Evolutionary conservation across 2,329 filamentous ascomycete species (phyloP), one percentile per base, ranked within the genome.

Genomic region (Sclerotinia sclerotiorum): DNA sequence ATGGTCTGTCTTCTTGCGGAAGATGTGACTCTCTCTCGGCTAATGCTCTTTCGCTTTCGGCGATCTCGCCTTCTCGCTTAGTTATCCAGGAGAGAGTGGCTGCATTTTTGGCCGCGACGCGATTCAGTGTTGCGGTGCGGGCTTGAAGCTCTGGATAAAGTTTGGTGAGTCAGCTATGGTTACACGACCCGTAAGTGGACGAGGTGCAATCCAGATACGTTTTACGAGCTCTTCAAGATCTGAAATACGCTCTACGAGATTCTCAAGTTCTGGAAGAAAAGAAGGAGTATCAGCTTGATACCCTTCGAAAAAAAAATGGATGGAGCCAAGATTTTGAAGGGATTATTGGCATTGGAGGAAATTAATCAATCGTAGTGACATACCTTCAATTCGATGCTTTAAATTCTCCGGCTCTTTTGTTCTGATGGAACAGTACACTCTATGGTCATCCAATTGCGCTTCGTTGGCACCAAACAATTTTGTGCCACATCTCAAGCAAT

Each of bases 401-500:
- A 66, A 24, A 39, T 15, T 66, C 17, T 66, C 51, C 1, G 64
- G 54, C 6, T 66, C 51, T 66, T 35, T 66, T 5, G 64, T 66
- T 51, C 64, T 66, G 5, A 58, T 29, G 21, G 52, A n/a, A 5
- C 64, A 66, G n/a, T 35, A 58, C 21, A 11, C 52, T 49, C 42
- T 58, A 32, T 67, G 65, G 7, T 62, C 65, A 29, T 62, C 19
- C 52, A 67, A 35, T 54, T 68, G 58, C 11, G 35, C 27, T 6
- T n/a, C 39, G 27, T 35, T 65, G 27, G 24, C 29, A 57, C 51
- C 52, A 48, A 44, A 17, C 54, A 57, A 21, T 27, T 39, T 39
- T n/a, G 54, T 67, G 3, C 63, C 63, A 56, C 68, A 69, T 67
- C 68, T 67, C 27, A 46, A 49, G n/a, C 68, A 69, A 62, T 56